Percentiles rank a stretch among this genome's conserved stretches.
Conservation (phyloP, 2,329 filamentous ascomycete species). For the Hysterium pulicare region DNA sequence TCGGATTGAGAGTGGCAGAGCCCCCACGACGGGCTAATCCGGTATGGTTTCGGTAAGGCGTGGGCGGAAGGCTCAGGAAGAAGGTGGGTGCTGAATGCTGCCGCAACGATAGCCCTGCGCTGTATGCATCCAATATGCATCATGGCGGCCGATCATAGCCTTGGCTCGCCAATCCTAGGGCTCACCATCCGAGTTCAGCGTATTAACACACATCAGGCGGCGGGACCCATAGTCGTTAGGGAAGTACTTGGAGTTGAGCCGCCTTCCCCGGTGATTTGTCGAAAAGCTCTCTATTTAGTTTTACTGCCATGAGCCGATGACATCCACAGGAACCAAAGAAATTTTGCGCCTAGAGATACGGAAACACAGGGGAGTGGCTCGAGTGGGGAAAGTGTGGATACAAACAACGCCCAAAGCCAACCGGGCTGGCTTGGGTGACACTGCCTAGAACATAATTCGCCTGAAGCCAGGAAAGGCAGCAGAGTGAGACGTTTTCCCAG, state of each 20-base stretch:
- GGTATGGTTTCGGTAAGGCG: background rate
- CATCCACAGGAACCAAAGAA: background rate
- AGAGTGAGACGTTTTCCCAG: too few species aligned
- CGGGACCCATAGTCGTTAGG: too few species aligned
- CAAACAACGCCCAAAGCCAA: slow-evolving; percentile 2
- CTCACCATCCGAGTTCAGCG: too few species aligned
- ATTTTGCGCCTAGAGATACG: too few species aligned
- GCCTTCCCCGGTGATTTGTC: too few species aligned
- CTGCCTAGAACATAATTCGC: slow-evolving; percentile 1
- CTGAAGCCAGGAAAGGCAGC: too few species aligned
- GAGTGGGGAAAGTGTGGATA: slow-evolving; percentile 1
- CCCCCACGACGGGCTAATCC: background rate
- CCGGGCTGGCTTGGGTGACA: background rate
- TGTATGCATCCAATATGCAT: background rate
- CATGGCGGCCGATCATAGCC: background rate
- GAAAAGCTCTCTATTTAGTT: too few species aligned
- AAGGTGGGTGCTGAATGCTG: background rate
- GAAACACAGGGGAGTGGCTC: too few species aligned
- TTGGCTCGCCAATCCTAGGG: too few species aligned
- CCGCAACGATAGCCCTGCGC: slow-evolving; percentile 2
- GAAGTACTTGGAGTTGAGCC: too few species aligned
- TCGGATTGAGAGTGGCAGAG: background rate
- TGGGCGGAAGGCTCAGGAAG: background rate
- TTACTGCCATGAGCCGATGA: background rate
- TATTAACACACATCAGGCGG: too few species aligned